phyloP scores from a whole-genome alignment of 192 early-diverging fungal species.

The Coemansia sp. region DNA sequence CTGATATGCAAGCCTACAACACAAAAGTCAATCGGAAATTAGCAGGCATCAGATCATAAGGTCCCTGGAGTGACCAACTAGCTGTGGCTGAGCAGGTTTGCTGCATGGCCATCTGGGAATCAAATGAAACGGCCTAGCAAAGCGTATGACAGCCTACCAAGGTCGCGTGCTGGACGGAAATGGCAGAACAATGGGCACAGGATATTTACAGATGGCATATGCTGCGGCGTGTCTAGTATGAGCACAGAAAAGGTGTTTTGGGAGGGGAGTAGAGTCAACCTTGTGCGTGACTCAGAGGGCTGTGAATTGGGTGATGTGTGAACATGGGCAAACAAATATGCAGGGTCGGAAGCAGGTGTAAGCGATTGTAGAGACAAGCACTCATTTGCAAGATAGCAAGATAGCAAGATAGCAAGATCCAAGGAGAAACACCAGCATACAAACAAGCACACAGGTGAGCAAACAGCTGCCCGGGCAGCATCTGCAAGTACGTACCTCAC shows the following conservation, averaged over 20 bases:
- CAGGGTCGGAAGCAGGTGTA: background rate
- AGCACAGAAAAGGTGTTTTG: background rate
- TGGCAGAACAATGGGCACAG: background rate
- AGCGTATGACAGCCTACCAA: background rate
- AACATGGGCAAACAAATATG: background rate
- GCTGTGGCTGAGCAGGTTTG: background rate
- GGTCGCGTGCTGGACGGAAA: background rate
- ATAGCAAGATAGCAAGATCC: no score
- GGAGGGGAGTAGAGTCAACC: background rate
- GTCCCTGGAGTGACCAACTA: background rate
- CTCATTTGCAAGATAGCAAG: no score
- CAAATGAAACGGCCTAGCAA: background rate
- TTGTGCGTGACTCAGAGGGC: background rate
- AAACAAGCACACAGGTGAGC: no score
- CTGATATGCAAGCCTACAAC: slow-evolving; percentile 46
- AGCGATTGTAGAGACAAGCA: background rate
- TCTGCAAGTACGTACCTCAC: slow-evolving; percentile 37
- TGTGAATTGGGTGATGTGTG: background rate
- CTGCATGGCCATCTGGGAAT: background rate
- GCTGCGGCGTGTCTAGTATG: background rate
- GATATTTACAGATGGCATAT: background rate
- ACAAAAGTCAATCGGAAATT: background rate
- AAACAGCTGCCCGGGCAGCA: background rate
- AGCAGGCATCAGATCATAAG: background rate
- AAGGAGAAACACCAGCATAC: no score